Evolutionary conservation across 164 flowering plant genomes (phyloP), one percentile per base, ranked within the genome.

Genomic region (Dillenia turbinata): DNA sequence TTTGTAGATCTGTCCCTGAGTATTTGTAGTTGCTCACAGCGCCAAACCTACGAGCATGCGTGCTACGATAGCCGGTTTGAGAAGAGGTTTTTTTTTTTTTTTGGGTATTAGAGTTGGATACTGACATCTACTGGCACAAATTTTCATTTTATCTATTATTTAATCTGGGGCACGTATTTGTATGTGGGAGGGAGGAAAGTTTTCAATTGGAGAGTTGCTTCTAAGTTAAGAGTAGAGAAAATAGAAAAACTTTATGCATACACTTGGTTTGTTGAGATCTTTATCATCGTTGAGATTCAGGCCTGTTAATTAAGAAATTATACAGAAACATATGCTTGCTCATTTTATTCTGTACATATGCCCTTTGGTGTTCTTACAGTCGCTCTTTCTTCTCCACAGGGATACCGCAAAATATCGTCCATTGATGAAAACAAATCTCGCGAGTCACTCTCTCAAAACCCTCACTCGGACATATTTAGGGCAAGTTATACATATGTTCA

Each of bases 331-430:
- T 26, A 24, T 48, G 22, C 6, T 12, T 12, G 9, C 19, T 33
- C 11, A 43, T 61, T 8, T n/a, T 14, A 15, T 10, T 0, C 5
- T n/a, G 10, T 5, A 51, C 2, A 54, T 12, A 47, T 24, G 49
- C 33, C n/a, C 59, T n/a, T 17, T 40, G 52, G n/a, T 57, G 51
- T 62, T 10, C 61, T 56, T 62, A 59, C 47, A 14, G 15, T 24
- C 12, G 0, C 33, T 9, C 57, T 57, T 47, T 55, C 46, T 26
- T 64, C 44, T 12, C 22, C 68, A 62, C 78, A 87, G 93, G 79
- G 96, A 87, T 70, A 87, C 96, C 52, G 87, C 91, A 63, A 77
- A 73, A 60, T 87, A 87, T 62, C 83, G 22, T 26, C 91, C 91
- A 12, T 66, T 85, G 70, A 83, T 84, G 86, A 87, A 85, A 71